Evolutionary conservation across 2,329 filamentous ascomycete species (phyloP).

Genomic region (Lachnellula cervina): DNA sequence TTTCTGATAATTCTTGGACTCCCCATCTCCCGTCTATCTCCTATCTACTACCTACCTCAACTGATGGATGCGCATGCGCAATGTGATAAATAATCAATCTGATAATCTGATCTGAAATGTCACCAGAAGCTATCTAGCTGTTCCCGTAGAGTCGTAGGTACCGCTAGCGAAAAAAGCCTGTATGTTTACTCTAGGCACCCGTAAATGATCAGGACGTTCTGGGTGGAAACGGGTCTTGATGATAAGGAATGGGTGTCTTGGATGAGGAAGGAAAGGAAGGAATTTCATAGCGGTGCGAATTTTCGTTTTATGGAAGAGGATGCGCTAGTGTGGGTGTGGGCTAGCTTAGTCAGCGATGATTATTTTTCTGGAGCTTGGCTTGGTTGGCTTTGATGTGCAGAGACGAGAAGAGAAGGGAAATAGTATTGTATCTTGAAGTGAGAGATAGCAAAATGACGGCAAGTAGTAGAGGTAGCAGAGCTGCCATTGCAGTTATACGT

Average conservation of each 20-base stretch:
- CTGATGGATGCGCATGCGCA: background rate
- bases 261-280: conserved; percentile 34
- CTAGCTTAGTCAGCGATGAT: conserved; percentile 28
- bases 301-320: conserved; percentile 12
- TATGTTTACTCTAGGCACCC: conserved; percentile 74
- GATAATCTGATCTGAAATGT: conserved; percentile 49
- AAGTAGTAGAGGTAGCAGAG: conserved; percentile 52
- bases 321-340: conserved; percentile 31
- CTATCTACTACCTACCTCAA: no score
- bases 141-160: conserved; percentile 75
- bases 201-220: conserved; percentile 88
- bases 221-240: conserved; percentile 69
- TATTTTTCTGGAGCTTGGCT: background rate
- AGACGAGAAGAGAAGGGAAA: background rate
- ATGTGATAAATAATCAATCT: background rate
- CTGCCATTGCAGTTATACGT: conserved; percentile 48
- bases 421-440: background rate
- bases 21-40: no score
- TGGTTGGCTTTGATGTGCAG: background rate
- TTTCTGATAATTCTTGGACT: no score
- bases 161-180: conserved; percentile 99
- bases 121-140: conserved; percentile 96
- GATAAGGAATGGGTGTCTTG: conserved; percentile 90
- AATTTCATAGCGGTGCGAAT: no score
- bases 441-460: conserved; percentile 41